These are phyloP conservation scores for Sporothrix sp. DNA, from an alignment of 2,329 filamentous ascomycete genomes.

Conservation along the genomic window DNA sequence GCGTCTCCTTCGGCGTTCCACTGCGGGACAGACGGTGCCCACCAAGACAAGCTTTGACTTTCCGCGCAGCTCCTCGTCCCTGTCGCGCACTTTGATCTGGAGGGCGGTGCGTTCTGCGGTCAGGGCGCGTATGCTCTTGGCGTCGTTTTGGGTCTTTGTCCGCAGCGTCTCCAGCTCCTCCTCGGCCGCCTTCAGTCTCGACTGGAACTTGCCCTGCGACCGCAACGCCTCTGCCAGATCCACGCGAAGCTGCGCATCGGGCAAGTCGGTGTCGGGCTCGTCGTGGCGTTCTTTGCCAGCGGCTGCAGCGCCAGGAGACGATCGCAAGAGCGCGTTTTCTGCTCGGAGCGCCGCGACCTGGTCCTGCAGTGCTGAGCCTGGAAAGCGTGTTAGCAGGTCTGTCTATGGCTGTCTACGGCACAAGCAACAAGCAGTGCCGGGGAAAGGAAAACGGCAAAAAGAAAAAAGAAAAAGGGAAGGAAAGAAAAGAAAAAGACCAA, in stretches of 20 bases:
- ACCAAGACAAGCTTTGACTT: conserved; percentile 78
- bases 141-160: conserved; percentile 48
- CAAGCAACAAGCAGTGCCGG: too few species aligned
- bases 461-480: too few species aligned
- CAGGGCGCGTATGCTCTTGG: conserved; percentile 50
- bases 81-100: conserved; percentile 60
- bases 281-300: not conserved
- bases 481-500: too few species aligned
- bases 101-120: conserved; percentile 53
- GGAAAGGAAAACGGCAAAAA: too few species aligned
- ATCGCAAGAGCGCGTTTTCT: conserved; percentile 32
- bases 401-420: too few species aligned
- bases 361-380: conserved; percentile 59
- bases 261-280: conserved; percentile 17
- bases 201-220: conserved; percentile 58
- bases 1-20: not conserved
- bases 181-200: conserved; percentile 51
- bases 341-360: conserved; percentile 55
- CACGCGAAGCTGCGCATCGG: conserved; percentile 44
- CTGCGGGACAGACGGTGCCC: not conserved
- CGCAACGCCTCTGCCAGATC: conserved; percentile 71
- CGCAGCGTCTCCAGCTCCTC: conserved; percentile 53
- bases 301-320: conserved; percentile 1
- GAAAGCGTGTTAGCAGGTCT: not conserved
- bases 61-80: conserved; percentile 73